Evolutionary conservation across 331 rosid genomes (phyloP).

Genomic region (Dryas integrifolia): DNA sequence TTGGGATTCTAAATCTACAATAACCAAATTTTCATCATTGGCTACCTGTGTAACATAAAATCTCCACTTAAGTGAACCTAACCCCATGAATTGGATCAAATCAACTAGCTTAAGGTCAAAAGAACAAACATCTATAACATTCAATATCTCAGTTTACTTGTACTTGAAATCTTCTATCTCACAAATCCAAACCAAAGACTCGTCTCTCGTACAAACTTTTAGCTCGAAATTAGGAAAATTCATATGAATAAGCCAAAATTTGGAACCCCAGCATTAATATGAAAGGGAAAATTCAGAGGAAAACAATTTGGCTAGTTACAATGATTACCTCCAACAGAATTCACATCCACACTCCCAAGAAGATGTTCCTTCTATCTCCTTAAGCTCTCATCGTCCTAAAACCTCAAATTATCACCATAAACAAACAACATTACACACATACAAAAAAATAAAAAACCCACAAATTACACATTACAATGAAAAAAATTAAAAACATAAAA

Average conservation of each 20-base stretch:
- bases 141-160: slow-evolving; percentile 1
- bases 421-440: too few relatives aligned
- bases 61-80: background rate
- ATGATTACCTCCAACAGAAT: too few relatives aligned
- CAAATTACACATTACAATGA: too few relatives aligned
- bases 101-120: background rate
- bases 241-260: background rate
- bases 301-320: too few relatives aligned
- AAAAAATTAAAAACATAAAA: too few relatives aligned
- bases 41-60: background rate
- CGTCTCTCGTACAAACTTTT: background rate
- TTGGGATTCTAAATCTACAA: background rate
- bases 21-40: background rate
- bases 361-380: too few relatives aligned
- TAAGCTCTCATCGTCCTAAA: too few relatives aligned
- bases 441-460: too few relatives aligned
- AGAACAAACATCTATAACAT: background rate
- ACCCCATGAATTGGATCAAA: background rate
- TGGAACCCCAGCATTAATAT: too few relatives aligned
- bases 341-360: too few relatives aligned
- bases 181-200: slow-evolving; percentile 10
- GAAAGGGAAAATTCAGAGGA: too few relatives aligned
- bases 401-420: too few relatives aligned
- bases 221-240: background rate
- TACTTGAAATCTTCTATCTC: background rate